phyloP scores from a whole-genome alignment of 2,329 filamentous ascomycete genomes.

The Pseudogymnoascus sp. region DNA sequence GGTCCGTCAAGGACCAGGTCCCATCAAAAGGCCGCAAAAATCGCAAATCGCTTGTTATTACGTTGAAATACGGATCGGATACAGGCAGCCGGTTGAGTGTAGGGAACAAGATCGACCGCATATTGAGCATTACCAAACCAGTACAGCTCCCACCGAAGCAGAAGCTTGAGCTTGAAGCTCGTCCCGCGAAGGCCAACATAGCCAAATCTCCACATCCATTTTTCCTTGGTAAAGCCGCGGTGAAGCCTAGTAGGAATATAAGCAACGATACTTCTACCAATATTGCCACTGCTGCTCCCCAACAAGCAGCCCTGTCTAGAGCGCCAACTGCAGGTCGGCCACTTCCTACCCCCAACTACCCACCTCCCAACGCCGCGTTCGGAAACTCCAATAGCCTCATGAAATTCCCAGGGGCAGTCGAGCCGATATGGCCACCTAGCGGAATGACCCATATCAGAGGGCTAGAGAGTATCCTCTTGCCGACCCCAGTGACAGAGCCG shows the following conservation, averaged over 20 bases:
- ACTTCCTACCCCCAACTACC: constrained; percentile 13
- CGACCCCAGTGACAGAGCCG: background rate
- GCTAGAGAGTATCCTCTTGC: background rate
- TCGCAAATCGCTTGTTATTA: constrained; percentile 39
- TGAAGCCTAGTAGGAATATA: constrained; percentile 16
- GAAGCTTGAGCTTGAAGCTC: background rate
- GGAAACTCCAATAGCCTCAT: constrained; percentile 26
- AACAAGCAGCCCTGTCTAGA: background rate
- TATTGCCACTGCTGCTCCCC: constrained; percentile 36
- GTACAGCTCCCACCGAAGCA: constrained; percentile 15
- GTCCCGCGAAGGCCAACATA: background rate
- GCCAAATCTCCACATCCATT: constrained; percentile 50
- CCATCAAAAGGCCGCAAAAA: constrained; percentile 31
- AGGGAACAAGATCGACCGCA: constrained; percentile 55
- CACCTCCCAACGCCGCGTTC: background rate
- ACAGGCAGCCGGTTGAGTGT: constrained; percentile 39
- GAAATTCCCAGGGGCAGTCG: constrained; percentile 58
- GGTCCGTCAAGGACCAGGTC: constrained; percentile 12
- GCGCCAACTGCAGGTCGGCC: constrained; percentile 15
- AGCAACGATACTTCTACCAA: constrained; percentile 25
- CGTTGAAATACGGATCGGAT: constrained; percentile 53
- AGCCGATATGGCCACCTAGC: constrained; percentile 65
- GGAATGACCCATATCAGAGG: constrained; percentile 59
- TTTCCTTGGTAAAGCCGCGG: constrained; percentile 51
- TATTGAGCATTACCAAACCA: constrained; percentile 37